A percentile compares a stretch with the other conserved stretches of the same genome.
These are phyloP conservation scores for Botryotinia narcissicola DNA, from an alignment of 2,329 filamentous ascomycete species.

Conservation along the genomic window DNA sequence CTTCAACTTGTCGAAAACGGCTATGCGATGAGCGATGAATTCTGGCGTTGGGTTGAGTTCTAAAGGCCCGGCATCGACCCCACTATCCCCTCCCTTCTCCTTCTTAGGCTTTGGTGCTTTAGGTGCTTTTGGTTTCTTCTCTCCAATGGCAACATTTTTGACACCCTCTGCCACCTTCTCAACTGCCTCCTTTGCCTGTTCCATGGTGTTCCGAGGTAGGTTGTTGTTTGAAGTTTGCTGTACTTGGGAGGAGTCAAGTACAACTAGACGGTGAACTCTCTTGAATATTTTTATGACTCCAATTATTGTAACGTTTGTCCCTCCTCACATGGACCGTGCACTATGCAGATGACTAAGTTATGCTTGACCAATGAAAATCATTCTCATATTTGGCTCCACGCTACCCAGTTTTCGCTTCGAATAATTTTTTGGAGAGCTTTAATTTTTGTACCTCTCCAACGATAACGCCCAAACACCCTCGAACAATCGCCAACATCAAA, in stretches of 20 bases:
- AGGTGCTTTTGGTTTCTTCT: slow-evolving; percentile 40
- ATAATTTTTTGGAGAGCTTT: slow-evolving; percentile 24
- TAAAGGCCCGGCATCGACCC: slow-evolving; percentile 43
- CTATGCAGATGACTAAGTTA: slow-evolving; percentile 1
- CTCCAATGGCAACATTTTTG: slow-evolving; percentile 57
- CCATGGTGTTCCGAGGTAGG: slow-evolving; percentile 41
- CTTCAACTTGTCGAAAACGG: slow-evolving; percentile 86
- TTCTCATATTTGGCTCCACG: slow-evolving; percentile 4
- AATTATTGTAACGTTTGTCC: not conserved
- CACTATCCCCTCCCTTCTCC: slow-evolving; percentile 50
- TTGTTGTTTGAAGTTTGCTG: slow-evolving; percentile 7
- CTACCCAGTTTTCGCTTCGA: slow-evolving; percentile 22
- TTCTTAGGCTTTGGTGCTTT: slow-evolving; percentile 45
- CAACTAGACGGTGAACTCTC: slow-evolving; percentile 12
- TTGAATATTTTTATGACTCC: slow-evolving; percentile 19
- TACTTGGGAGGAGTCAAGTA: slow-evolving; percentile 3
- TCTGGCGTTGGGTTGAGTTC: slow-evolving; percentile 60
- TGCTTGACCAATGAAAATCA: slow-evolving; percentile 11
- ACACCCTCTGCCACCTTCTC: slow-evolving; percentile 54
- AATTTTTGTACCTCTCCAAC: slow-evolving; percentile 32
- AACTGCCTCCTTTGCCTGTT: slow-evolving; percentile 48
- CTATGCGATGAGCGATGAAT: slow-evolving; percentile 79
- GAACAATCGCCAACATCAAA: slow-evolving; percentile 22
- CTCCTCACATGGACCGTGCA: slow-evolving; percentile 2
- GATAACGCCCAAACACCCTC: slow-evolving; percentile 42